These are phyloP conservation scores for Sporothrix pallida DNA, from an alignment of 2,329 filamentous ascomycete species.

Conservation along the genomic window DNA sequence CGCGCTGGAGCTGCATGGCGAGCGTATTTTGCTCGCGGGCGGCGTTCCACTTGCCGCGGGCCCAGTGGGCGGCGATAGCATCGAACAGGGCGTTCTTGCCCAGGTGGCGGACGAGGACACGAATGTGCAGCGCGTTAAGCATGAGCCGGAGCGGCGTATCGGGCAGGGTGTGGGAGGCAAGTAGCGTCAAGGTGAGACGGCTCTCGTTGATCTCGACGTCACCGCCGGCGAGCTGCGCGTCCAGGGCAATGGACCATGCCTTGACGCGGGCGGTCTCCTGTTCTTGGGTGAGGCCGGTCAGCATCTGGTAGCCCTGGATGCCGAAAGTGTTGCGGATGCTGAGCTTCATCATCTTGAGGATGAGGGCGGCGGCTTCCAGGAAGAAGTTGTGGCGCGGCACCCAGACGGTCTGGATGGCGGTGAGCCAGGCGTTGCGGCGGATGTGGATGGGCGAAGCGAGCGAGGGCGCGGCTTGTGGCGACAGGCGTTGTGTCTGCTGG, in stretches of 20 bases:
- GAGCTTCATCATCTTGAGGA: conserved; percentile 81
- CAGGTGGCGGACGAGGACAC: conserved; percentile 83
- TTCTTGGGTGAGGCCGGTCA: conserved; percentile 81
- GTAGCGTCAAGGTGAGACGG: conserved; percentile 80
- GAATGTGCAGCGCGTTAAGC: conserved; percentile 89
- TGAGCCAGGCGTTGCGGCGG: conserved; percentile 88
- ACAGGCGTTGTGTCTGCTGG: conserved; percentile 43
- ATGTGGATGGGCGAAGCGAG: conserved; percentile 83
- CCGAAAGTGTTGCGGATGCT: conserved; percentile 80
- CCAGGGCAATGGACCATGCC: conserved; percentile 90
- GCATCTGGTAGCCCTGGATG: conserved; percentile 73
- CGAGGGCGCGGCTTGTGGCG: conserved; percentile 66
- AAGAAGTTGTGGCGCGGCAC: conserved; percentile 87
- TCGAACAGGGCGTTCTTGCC: conserved; percentile 72
- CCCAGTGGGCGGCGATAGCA: conserved; percentile 72
- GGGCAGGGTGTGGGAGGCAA: conserved; percentile 86
- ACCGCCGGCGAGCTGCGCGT: conserved; percentile 89
- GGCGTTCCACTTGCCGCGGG: conserved; percentile 79
- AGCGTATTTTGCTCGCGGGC: conserved; percentile 69
- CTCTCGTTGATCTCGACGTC: conserved; percentile 89
- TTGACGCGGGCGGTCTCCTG: conserved; percentile 86
- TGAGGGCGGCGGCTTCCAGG: conserved; percentile 80
- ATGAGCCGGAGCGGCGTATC: conserved; percentile 83
- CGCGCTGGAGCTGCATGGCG: conserved; percentile 51
- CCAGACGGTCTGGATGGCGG: conserved; percentile 89